A percentile compares a stretch with the other conserved stretches of the same genome.
phyloP scores from a whole-genome alignment of 148 eudicot genomes.

The Limonium bicolor region DNA sequence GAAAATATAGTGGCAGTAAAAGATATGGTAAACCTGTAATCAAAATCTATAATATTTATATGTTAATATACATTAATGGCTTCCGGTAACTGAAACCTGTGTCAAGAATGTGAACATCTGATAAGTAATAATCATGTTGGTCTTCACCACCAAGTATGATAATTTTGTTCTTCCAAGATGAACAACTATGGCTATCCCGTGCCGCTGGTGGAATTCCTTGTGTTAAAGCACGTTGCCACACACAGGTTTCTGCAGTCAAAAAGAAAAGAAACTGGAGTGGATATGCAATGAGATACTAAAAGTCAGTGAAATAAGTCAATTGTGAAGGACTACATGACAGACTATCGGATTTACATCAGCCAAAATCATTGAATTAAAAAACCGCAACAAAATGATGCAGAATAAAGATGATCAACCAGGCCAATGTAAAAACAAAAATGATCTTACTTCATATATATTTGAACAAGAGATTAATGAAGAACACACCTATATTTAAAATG shows the following conservation, averaged over 20 bases:
- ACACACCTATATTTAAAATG: constrained; percentile 65
- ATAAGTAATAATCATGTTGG: constrained; percentile 51
- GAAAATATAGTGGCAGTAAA: too few relatives aligned
- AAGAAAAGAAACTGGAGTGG: constrained; percentile 5
- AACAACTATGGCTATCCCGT: constrained; percentile 88
- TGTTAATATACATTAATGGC: too few relatives aligned
- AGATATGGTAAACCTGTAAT: too few relatives aligned
- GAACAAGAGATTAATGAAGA: background rate
- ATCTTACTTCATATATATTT: too few relatives aligned
- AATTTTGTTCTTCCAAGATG: constrained; percentile 75
- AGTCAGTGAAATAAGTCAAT: too few relatives aligned
- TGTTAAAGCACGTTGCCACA: constrained; percentile 55
- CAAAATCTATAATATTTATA: too few relatives aligned
- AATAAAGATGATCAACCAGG: too few relatives aligned
- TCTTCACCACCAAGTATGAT: constrained; percentile 94
- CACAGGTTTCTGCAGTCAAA: constrained; percentile 44
- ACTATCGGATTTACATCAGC: background rate
- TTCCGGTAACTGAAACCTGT: constrained; percentile 47
- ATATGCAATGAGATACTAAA: too few relatives aligned
- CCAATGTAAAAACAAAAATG: too few relatives aligned
- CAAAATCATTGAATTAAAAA: background rate
- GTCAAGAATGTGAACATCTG: constrained; percentile 87
- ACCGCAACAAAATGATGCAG: background rate
- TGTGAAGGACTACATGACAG: background rate
- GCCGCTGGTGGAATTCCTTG: constrained; percentile 72